Base-by-base conservation (phyloP, 176 grass and related monocot species). In the Cenchrus fungigraminus region DNA sequence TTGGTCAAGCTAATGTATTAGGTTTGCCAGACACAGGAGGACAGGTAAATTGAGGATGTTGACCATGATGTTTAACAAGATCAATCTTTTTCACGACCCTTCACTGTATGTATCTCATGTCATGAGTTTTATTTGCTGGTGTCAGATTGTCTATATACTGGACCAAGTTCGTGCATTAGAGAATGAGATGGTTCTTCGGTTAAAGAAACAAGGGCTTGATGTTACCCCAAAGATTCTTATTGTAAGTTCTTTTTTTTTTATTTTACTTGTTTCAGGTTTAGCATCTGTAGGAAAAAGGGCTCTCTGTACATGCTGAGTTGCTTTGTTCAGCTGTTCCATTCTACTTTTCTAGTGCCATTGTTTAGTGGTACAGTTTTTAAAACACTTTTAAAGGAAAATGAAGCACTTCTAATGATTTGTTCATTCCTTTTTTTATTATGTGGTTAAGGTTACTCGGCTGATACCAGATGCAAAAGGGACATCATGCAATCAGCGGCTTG, bases 21-120 rank as follows among this genome's bases (percentile, higher is more conserved):
- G 97, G 97, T 57, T 88, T 99, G 90, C 97, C 97, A 52, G 97
- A 99, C 85, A 99, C 97, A 51, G 97, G 91, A 83, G 97, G 97
- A 65, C 97, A 99, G 90, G 93, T 99, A 94, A 88, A 71, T 52
- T 11, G 63, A 78, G 42, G 46, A 66, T 32, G 79, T 59, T 12
- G 6, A 37, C 54, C 32, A 6, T 13, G 12, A 17, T 67, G n/a
- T 85, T 81, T 86, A 79, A 58, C 71, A 64, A 64, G 46, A 17
- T 65, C 20, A 73, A 45, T 14, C 51, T 42, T 79, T 74, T 65
- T 14, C 69, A 34, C 20, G 8, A 45, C 51, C 31, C 43, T 86
- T 55, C 20, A 37, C 57, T 68, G 9, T 62, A 62, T 62, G 9
- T 72, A 14, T 86, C 7, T 66, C 62, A 76, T 82, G 5, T 68